Evolutionary conservation across 768 basidiomycete species (phyloP).

Genomic region (Psilocybe subaeruginosa): DNA sequence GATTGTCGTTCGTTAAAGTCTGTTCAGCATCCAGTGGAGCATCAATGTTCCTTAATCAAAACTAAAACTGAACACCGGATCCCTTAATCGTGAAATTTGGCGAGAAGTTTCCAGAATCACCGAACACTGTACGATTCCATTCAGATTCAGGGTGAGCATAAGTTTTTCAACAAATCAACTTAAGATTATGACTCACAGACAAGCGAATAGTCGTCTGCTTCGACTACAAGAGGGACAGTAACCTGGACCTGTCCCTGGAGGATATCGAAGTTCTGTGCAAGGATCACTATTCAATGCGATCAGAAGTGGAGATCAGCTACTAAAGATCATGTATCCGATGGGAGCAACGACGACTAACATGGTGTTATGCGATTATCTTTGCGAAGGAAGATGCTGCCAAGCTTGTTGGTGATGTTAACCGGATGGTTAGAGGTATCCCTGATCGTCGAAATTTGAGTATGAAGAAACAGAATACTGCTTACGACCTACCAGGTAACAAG

Average conservation of each 20-base stretch:
- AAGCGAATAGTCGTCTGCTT: slow-evolving; percentile 37
- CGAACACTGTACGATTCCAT: slow-evolving; percentile 39
- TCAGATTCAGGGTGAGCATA: background rate
- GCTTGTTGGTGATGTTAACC: slow-evolving; percentile 47
- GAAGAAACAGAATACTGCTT: background rate
- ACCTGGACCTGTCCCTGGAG: slow-evolving; percentile 34
- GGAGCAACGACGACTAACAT: slow-evolving; percentile 20
- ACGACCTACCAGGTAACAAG: slow-evolving; percentile 48
- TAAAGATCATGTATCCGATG: background rate
- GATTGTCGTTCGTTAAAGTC: background rate
- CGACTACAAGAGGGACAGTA: slow-evolving; percentile 34
- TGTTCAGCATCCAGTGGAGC: background rate
- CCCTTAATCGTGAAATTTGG: slow-evolving; percentile 30
- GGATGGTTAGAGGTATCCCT: slow-evolving; percentile 47
- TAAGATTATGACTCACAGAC: slow-evolving; percentile 37
- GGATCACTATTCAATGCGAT: slow-evolving; percentile 19
- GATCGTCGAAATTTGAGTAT: background rate
- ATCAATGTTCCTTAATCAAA: background rate
- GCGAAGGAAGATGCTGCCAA: slow-evolving; percentile 46
- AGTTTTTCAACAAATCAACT: background rate
- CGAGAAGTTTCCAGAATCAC: slow-evolving; percentile 50
- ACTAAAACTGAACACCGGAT: slow-evolving; percentile 14
- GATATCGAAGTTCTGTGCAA: slow-evolving; percentile 41
- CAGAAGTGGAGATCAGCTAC: background rate
- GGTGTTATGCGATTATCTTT: slow-evolving; percentile 32